Conservation (phyloP, 345 rosid species). For the Aquilaria malaccensis region DNA sequence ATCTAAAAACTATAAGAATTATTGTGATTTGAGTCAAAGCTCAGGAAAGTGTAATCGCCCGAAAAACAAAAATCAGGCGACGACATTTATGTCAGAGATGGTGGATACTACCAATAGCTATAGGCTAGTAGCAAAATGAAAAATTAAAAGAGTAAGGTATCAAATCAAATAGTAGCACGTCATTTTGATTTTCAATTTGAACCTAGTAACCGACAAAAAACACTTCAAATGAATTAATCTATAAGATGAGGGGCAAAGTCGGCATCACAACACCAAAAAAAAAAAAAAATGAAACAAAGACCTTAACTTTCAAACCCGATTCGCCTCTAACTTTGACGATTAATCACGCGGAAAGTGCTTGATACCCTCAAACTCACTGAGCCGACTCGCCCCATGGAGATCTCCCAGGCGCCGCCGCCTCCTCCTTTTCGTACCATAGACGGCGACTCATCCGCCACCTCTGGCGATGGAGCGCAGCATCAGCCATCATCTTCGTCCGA, state of each 20-base stretch:
- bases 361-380: conserved; percentile 13
- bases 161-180: too few relatives aligned
- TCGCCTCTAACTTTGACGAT: background rate
- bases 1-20: too few relatives aligned
- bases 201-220: conserved; percentile 4
- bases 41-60: too few relatives aligned
- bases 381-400: conserved; percentile 34
- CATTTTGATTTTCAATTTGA: too few relatives aligned
- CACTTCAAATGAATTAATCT: background rate
- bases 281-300: background rate
- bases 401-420: conserved; percentile 29
- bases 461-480: background rate
- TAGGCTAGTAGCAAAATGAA: too few relatives aligned
- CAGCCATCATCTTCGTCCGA: conserved; percentile 6
- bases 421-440: conserved; percentile 12
- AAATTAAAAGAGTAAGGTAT: too few relatives aligned
- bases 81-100: too few relatives aligned
- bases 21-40: too few relatives aligned
- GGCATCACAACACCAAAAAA: background rate
- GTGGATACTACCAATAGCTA: too few relatives aligned
- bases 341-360: background rate
- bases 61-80: too few relatives aligned
- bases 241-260: conserved; percentile 6
- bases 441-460: conserved; percentile 2
- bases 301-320: background rate